Evolutionary conservation across 192 early-diverging fungal genomes (phyloP), one percentile per base, ranked within the genome.

Genomic region (Rhizophlyctis rosea): DNA sequence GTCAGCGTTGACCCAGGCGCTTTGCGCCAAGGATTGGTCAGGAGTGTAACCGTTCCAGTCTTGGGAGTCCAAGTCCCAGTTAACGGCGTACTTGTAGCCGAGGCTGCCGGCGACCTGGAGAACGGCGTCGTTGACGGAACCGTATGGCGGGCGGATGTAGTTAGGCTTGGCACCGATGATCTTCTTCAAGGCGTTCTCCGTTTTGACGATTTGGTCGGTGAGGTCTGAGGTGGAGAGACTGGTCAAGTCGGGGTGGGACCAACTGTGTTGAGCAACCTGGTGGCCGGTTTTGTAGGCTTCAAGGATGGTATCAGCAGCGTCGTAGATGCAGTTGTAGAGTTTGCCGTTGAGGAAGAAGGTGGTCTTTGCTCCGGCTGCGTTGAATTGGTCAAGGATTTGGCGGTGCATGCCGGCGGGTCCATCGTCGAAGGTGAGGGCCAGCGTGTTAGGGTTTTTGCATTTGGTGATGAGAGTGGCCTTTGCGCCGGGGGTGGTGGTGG

Each of bases 271-370:
- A 18, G 74, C 81, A 31, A 89, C 59, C 30, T 77, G 72, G 49
- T 88, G 84, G 24, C 88, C 86, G 50, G 79, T 79, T 24, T 67
- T 71, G 13, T 77, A 23, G 62, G 75, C 78, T 47, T 71, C 69
- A 13, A 13, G 7, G 21, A 73, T 50, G 31, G 75, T 77, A 50
- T 61, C 68, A 2, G 85, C 80, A 61, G 72, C 69, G 58, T 77
- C 69, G 32, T 71, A 59, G 39, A 62, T 49, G 59, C 65, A 67
- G 16, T 25, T 33, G 13, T 81, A 83, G 59, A 84, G 81, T 34
- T 77, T 72, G 51, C 85, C 85, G 60, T 86, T 83, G 47, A 81
- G 66, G 69, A 87, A 88, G 65, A 88, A 83, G 13, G 87, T 82
- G 3, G 82, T 51, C 36, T 80, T 84, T 32, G 79, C 57, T 9